Base-by-base conservation (phyloP, 441 rosid genomes). In the Euphorbia corollata region DNA sequence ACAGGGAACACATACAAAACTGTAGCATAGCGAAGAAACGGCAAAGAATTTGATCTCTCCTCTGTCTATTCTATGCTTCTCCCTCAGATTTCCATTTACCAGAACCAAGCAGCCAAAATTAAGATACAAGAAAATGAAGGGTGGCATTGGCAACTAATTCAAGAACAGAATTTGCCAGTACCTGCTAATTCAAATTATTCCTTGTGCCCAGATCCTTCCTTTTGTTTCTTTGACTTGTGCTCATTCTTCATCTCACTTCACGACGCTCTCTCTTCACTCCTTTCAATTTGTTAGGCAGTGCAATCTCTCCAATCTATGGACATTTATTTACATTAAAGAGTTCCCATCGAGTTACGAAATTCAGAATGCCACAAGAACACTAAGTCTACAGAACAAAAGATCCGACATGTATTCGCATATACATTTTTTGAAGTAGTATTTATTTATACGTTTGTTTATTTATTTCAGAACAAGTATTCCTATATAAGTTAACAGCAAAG, bases 201-300 rank as follows among this genome's bases (percentile, higher is more conserved):
- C 81, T 86, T 89, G 59, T 58, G 84, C 82, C 74, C 41, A 13
- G 50, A 2, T 13, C 74, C 81, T 77, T 73, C 86, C 81, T 85
- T 89, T 58, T 59, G 84, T 81, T 75, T 93, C 71, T 93, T 91
- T 2, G 83, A 53, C 56, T 83, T 68, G 32, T 50, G 79, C 65
- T 70, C 85, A 3, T 68, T 70, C 74, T 84, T 87, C 82, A 59
- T 59, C 76, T 86, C 89, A 11, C 86, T 77, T 89, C 96, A 6
- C 83, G 91, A 0, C 95, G 85, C 74, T 93, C 97, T 86, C 99
- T 86, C 84, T 93, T 93, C 72, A 86, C 75, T 71, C 97, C 97
- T 80, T 93, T 93, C 4, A 90, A 73, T 64, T 84, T 89, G 86
- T 93, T 70, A 9, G 82, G 82, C 18, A 91, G 66, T 22, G 74